Base-by-base conservation (phyloP, 441 rosid genomes). In the Pelargonium cotyledonis region DNA sequence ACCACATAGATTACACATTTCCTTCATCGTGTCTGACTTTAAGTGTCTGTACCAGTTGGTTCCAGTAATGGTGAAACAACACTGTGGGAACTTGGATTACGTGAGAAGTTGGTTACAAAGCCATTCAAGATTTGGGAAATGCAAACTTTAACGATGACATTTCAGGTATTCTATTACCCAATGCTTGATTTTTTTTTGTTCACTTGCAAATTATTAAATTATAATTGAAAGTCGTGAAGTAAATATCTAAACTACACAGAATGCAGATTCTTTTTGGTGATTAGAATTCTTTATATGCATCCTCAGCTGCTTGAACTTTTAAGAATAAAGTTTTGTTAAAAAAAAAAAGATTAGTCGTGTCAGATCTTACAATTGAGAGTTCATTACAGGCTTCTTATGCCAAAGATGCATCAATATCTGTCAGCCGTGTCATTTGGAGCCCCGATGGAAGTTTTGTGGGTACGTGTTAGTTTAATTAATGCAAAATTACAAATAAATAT, bases 341-440 rank as follows among this genome's bases (percentile, higher is more conserved):
- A 40, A 5, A 40, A 35, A 35, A 35, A 40, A 40, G 19, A 21
- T 19, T 35, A 58, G 5, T 11, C 29, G 3, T 8, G 43, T 58
- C 10, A 5, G 21, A 58, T 26, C 43, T 16, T 41, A 53, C 53
- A 41, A 76, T 23, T 51, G 67, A 74, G 51, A 64, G 46, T 66
- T 80, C 70, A 26, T 72, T 72, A 46, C 58, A 89, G 95, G 85
- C 88, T 68, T 87, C 93, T 47, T 65, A 87, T 63, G 71, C 82
- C 61, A 85, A 65, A 73, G 98, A 86, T 78, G 76, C 70, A 68
- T 61, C 88, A 57, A 85, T 80, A 58, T 83, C 93, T 0, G 90
- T 90, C 66, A 90, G 86, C 78, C 91, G 96, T 72, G 98, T 90
- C 64, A 80, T 80, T 57, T 92, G 98, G 98, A 90, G 96, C 77